Evolutionary conservation across 2,329 filamentous ascomycete species (phyloP), one percentile per base, ranked within the genome.

Genomic region (Cladosporium velox): DNA sequence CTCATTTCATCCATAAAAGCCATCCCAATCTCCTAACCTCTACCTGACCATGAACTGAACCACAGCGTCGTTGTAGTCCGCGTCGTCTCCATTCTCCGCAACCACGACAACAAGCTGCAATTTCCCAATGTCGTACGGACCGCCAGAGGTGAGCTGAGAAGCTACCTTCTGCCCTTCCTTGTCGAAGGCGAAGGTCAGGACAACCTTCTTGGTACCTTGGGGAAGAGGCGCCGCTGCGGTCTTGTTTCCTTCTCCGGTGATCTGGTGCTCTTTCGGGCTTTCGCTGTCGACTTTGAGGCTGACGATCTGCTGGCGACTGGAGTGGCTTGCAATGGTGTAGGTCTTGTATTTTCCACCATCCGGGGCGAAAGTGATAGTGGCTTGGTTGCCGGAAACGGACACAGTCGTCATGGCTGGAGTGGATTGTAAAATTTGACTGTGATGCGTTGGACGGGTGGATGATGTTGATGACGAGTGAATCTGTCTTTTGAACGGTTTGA

Each of bases 81-180:
- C 15, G 15, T 41, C 35, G 5, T 41, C 35, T 41, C 35, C 35
- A 41, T 18, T 41, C 15, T 41, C 35, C 35, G 35, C 14, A 6
- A 1, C 14, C 4, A 41, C 6, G 14, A 2, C 15, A 6, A 18
- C 1, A 18, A 6, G 2, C 35, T 18, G 14, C 15, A 6, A 2
- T 3, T 2, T 1, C 18, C 4, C 35, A 4, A 5, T 1, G 4
- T 1, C 14, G 2, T 18, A 41, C 1, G 35, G 35, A 1, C 35
- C 35, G 15, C 35, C 15, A 7, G 15, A 4, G 1, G 6, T 18
- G 14, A 41, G 2, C 35, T 18, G 2, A 7, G 35, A 41, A 18
- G 34, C 1, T 15, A 15, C 15, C 34, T 1, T 8, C 12, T 14
- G 2, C 34, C 35, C 15, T 1, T 41, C 35, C 15, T 2, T 4